phyloP scores from a whole-genome alignment of 2,329 filamentous ascomycete species.

The Aurifilum marmelostoma region DNA sequence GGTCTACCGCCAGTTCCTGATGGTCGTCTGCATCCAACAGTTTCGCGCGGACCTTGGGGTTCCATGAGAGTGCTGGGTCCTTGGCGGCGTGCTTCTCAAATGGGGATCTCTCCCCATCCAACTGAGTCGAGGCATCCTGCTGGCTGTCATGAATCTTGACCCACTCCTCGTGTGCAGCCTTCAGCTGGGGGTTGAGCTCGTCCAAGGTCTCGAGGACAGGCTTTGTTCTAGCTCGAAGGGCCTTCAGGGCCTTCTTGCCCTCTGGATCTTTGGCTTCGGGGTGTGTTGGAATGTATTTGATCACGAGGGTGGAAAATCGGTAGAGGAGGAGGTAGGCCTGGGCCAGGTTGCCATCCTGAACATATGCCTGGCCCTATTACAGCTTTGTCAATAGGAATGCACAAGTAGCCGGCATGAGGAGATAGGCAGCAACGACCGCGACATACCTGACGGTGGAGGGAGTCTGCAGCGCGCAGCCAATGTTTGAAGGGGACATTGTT shows the following conservation, averaged over 20 bases:
- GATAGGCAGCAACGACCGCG: not conserved
- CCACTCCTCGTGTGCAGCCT: conserved; percentile 71
- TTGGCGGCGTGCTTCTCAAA: conserved; percentile 54
- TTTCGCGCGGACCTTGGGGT: conserved; percentile 46
- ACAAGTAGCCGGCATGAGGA: not conserved
- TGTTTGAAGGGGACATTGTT: conserved; percentile 73
- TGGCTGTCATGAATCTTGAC: conserved; percentile 53
- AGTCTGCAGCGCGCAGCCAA: conserved; percentile 81
- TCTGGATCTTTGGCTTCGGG: conserved; percentile 72
- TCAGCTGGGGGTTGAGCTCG: conserved; percentile 76
- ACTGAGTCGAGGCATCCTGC: conserved; percentile 31
- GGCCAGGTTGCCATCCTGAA: conserved; percentile 82
- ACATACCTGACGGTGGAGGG: conserved; percentile 77
- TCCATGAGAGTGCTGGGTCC: conserved; percentile 62
- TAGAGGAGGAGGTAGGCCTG: conserved; percentile 92
- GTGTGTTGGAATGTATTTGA: conserved; percentile 74
- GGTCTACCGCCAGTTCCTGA: conserved; percentile 73
- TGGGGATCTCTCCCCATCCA: conserved; percentile 34
- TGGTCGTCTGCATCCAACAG: conserved; percentile 73
- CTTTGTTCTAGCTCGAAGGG: conserved; percentile 53
- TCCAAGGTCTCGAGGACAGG: conserved; percentile 73
- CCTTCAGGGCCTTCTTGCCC: conserved; percentile 64
- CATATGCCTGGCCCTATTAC: conserved; percentile 76
- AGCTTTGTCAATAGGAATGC: not conserved
- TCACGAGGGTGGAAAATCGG: conserved; percentile 82